phyloP scores from a whole-genome alignment of 2,329 filamentous ascomycete genomes.

The Diaporthe vexans region DNA sequence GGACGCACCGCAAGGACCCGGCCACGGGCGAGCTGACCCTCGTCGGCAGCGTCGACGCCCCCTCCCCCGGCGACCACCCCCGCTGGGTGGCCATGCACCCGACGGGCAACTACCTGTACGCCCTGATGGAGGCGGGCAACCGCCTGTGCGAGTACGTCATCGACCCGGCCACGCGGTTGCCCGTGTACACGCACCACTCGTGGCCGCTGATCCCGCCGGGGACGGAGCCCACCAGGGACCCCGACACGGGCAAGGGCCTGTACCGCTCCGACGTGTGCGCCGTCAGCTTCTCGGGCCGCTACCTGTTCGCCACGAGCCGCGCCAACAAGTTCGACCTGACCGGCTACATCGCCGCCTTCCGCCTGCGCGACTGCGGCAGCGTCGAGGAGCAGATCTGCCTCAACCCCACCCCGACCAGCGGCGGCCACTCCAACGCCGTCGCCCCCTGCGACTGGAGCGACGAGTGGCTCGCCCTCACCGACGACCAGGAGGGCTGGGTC shows the following conservation, averaged over 20 bases:
- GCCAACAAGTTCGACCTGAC: slow-evolving; percentile 82
- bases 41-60: slow-evolving; percentile 80
- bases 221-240: slow-evolving; percentile 61
- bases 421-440: slow-evolving; percentile 91
- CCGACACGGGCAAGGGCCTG: slow-evolving; percentile 62
- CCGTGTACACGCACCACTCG: slow-evolving; percentile 81
- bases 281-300: slow-evolving; percentile 75
- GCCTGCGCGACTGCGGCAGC: slow-evolving; percentile 75
- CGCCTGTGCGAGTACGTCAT: slow-evolving; percentile 85
- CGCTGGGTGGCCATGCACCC: slow-evolving; percentile 91
- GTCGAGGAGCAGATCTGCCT: slow-evolving; percentile 85
- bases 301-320: slow-evolving; percentile 88
- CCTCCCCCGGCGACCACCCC: slow-evolving; percentile 80
- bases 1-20: slow-evolving; percentile 82
- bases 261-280: slow-evolving; percentile 91
- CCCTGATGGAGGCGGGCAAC: slow-evolving; percentile 92
- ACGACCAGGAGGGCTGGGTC: slow-evolving; percentile 88
- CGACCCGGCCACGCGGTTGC: slow-evolving; percentile 79
- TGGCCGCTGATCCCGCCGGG: slow-evolving; percentile 87
- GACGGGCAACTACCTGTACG: slow-evolving; percentile 83
- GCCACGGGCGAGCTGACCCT: slow-evolving; percentile 58
- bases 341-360: slow-evolving; percentile 87
- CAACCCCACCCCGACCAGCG: slow-evolving; percentile 87
- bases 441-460: slow-evolving; percentile 86
- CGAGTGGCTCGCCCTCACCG: slow-evolving; percentile 90